Percentiles rank a stretch among this genome's conserved stretches.
These are phyloP conservation scores for Neobulgaria alba DNA, from an alignment of 2,329 filamentous ascomycete genomes.

Conservation along the genomic window DNA sequence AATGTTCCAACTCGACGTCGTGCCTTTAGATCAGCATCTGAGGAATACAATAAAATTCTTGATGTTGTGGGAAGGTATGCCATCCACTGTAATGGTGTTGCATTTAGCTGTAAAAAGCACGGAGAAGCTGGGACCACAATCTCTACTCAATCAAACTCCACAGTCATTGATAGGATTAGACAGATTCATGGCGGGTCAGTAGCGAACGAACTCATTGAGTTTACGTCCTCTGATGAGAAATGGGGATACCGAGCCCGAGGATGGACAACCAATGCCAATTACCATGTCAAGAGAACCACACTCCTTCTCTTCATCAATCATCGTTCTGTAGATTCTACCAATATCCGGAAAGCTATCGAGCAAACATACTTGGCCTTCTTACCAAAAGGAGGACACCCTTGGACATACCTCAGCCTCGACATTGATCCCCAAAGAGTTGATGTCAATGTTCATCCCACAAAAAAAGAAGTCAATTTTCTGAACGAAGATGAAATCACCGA, in stretches of 20 bases:
- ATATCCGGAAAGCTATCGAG: conserved; percentile 83
- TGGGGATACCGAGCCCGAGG: conserved; percentile 80
- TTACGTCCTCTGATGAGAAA: conserved; percentile 61
- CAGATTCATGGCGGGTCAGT: conserved; percentile 79
- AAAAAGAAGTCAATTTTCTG: conserved; percentile 91
- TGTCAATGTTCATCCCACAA: conserved; percentile 96
- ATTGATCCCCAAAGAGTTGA: conserved; percentile 90
- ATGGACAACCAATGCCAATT: conserved; percentile 86
- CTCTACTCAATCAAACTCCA: conserved; percentile 66
- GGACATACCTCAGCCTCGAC: conserved; percentile 83
- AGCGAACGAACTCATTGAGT: conserved; percentile 79
- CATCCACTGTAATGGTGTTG: conserved; percentile 82
- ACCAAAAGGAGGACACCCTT: conserved; percentile 90
- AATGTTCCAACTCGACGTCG: conserved; percentile 82
- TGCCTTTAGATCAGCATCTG: conserved; percentile 83
- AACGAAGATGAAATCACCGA: conserved; percentile 96
- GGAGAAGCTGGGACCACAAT: conserved; percentile 79
- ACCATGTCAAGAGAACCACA: conserved; percentile 81
- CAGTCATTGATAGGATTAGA: conserved; percentile 72
- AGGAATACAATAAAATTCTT: conserved; percentile 97
- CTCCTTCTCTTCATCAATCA: conserved; percentile 95
- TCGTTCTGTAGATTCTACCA: conserved; percentile 80
- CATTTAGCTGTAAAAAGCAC: conserved; percentile 94
- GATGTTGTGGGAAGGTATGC: conserved; percentile 92
- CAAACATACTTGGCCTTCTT: conserved; percentile 82